Evolutionary conservation across 192 early-diverging fungal species (phyloP), one percentile per base, ranked within the genome.

Genomic region (Umbelopsis isabellina): DNA sequence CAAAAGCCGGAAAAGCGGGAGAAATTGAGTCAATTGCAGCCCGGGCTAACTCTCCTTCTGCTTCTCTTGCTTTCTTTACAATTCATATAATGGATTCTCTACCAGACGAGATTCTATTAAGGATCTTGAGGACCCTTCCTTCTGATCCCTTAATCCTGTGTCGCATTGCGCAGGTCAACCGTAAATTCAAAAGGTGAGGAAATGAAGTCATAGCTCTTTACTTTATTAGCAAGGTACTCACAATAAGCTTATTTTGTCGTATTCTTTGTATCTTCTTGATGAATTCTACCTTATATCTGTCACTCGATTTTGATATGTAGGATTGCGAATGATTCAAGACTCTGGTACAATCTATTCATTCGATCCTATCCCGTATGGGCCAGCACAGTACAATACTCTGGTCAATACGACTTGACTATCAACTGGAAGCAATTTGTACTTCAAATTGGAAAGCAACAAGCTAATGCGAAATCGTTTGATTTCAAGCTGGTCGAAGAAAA

Each of bases 371-470:
- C 67, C 1, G 23, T 41, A 13, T 78, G 71, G 76, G 66, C 68
- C 21, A 64, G 49, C 21, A n/a, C 45, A 9, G 50, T 78, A 0
- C 46, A 49, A 23, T 78, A 74, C 35, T 53, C 76, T 22, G 37
- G 49, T 46, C 12, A 46, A 25, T 55, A 23, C 18, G 30, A 33
- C 2, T n/a, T 37, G 30, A 37, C 68, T 2, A 70, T 78, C 16
- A 64, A 78, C 33, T 78, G 76, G 76, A 69, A 73, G 46, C 37
- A 55, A 7, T 74, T 78, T 71, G 72, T 78, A 13, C 25, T 73
- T 33, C 72, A 74, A 20, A 23, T 70, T n/a, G 46, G n/a, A 8
- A 66, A 70, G 53, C 68, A 74, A 30, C 48, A 65, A 33, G 30
- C 66, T 45, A 44, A 49, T 41, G 65, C 61, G 7, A 35, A 64